A percentile compares a stretch with the other conserved stretches of the same genome.
phyloP scores from a whole-genome alignment of 495 filamentous ascomycete species.

The Penicillium ochrochloron region DNA sequence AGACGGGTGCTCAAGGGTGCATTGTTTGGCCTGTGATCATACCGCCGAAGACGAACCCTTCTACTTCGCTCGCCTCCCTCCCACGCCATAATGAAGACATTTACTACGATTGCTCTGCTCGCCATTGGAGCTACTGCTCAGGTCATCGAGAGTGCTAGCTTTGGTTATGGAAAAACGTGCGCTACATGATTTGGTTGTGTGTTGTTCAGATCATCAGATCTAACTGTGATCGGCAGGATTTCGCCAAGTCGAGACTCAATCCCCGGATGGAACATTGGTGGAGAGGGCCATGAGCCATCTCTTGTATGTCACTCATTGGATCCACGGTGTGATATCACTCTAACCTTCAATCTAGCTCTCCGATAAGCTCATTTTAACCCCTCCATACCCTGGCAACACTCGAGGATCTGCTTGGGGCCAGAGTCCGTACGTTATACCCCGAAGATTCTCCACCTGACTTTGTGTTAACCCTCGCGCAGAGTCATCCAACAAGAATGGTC shows the following conservation, averaged over 20 bases:
- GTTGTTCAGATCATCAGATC: constrained; percentile 9
- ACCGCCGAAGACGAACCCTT: constrained; percentile 9
- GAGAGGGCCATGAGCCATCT: constrained; percentile 71
- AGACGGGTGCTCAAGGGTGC: background rate
- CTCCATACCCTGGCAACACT: constrained; percentile 82
- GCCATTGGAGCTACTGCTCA: constrained; percentile 62
- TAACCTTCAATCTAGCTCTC: constrained; percentile 60
- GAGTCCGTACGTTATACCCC: constrained; percentile 52
- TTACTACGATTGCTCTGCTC: constrained; percentile 49
- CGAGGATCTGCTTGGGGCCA: constrained; percentile 84
- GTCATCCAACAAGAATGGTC: constrained; percentile 68
- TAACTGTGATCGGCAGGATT: constrained; percentile 49
- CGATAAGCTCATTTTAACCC: constrained; percentile 90
- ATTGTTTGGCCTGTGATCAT: background rate
- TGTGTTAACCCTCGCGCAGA: constrained; percentile 29
- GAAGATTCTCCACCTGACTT: background rate
- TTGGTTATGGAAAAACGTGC: constrained; percentile 73
- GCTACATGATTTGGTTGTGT: constrained; percentile 18
- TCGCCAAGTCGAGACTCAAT: constrained; percentile 60
- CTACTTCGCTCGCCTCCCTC: constrained; percentile 20
- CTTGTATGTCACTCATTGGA: constrained; percentile 44
- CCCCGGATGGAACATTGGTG: constrained; percentile 69
- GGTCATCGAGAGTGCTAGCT: constrained; percentile 71
- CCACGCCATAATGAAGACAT: constrained; percentile 44
- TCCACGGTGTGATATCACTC: background rate